Percentiles rank a stretch among this genome's conserved stretches.
Conservation (phyloP, 2,329 filamentous ascomycete species). For the Calcarisporium arbuscula region DNA sequence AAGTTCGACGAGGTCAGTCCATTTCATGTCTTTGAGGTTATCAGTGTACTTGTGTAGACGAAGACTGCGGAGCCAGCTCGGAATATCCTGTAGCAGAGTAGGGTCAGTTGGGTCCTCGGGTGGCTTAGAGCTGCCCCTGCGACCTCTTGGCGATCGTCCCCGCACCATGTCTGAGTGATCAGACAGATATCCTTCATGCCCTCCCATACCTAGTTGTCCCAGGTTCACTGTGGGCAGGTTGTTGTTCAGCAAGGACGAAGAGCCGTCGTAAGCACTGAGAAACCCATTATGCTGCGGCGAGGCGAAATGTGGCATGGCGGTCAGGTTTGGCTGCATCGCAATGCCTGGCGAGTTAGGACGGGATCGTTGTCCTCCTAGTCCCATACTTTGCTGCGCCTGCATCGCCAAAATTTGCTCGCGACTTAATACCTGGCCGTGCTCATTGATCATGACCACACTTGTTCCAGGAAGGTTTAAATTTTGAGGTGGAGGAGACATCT, state of each 20-base stretch:
- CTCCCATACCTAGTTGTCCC: constrained; percentile 61
- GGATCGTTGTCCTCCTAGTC: constrained; percentile 66
- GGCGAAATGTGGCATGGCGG: constrained; percentile 63
- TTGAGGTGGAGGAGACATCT: constrained; percentile 61
- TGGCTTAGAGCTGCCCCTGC: constrained; percentile 91
- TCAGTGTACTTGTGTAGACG: constrained; percentile 98
- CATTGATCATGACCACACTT: constrained; percentile 91
- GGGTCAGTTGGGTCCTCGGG: constrained; percentile 96
- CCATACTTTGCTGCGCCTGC: constrained; percentile 60
- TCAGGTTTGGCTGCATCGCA: constrained; percentile 64
- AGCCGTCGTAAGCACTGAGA: constrained; percentile 77
- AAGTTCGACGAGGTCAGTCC: constrained; percentile 85
- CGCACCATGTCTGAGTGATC: constrained; percentile 89
- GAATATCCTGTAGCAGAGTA: constrained; percentile 85
- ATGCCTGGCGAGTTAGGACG: constrained; percentile 86
- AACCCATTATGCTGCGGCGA: constrained; percentile 95
- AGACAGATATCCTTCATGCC: constrained; percentile 81
- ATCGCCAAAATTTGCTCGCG: constrained; percentile 79
- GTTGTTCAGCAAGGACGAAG: constrained; percentile 62
- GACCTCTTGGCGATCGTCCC: constrained; percentile 84
- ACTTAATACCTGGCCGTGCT: constrained; percentile 80
- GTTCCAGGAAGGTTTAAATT: constrained; percentile 58
- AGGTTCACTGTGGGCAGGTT: constrained; percentile 67
- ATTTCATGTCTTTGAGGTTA: constrained; percentile 94
- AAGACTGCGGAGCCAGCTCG: constrained; percentile 89